Evolutionary conservation across 1,284 basidiomycete species (phyloP), one percentile per base, ranked within the genome.

Genomic region (Cutaneotrichosporon sp.): DNA sequence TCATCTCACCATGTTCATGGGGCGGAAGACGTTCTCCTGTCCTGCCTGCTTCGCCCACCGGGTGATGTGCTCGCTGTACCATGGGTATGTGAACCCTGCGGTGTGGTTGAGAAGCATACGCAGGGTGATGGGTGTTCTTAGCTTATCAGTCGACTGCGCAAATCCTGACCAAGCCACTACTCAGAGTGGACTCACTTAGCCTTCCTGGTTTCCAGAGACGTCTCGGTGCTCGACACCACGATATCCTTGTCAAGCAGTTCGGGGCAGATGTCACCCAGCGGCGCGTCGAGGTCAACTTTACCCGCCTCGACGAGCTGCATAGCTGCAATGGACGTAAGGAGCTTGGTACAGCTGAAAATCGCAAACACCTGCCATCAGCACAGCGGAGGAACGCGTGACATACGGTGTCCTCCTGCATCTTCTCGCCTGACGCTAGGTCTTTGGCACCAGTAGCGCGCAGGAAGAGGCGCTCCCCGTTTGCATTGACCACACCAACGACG

Each of bases 221-320:
- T 31, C 29, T 31, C 29, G 29, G 10, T 31, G 10, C 10, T 10
- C 10, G 2, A 2, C 29, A 31, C 29, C 10, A 31, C 14, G 10
- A 31, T 31, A 31, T 31, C 29, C 29, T 9, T 9, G 10, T 9
- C 29, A 9, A 10, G 19, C 6, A 67, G 52, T 26, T 63, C 60
- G 20, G 65, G 63, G 3, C 57, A 20, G 38, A 62, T 37, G 3
- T 41, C 33, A 5, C 45, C 55, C 24, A 65, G 55, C 8, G 49
- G 46, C 17, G 52, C 56, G 29, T 67, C 57, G 3, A 67, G 60
- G n/a, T 43, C 32, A 43, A 67, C 33, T 44, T 61, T 61, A n/a
- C 59, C 63, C 25, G 59, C 52, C 33, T 67, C 65, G 25, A 62
- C 65, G 11, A 67, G 59, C 52, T 67, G 65, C 10, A 66, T 51